A percentile compares a stretch with the other conserved stretches of the same genome.
These are phyloP conservation scores for Phanerodontia chrysosporium DNA, from an alignment of 768 basidiomycete genomes.

Conservation along the genomic window DNA sequence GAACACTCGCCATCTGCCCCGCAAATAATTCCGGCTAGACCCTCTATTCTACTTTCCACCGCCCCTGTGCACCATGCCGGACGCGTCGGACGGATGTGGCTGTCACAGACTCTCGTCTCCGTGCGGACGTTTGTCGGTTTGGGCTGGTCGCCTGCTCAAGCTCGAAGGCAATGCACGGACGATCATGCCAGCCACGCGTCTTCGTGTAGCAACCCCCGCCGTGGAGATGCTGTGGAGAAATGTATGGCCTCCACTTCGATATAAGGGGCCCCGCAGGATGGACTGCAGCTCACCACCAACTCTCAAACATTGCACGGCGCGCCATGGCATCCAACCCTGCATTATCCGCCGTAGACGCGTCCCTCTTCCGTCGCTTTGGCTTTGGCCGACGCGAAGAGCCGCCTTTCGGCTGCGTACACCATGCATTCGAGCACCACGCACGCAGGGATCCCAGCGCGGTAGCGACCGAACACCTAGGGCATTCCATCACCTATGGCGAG, in stretches of 20 bases:
- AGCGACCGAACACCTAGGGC: conserved; percentile 45
- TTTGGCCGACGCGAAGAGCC: conserved; percentile 32
- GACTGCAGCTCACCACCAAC: not conserved
- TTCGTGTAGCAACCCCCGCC: conserved; percentile 1
- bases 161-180: conserved; percentile 1
- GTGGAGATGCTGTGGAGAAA: conserved; percentile 16
- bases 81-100: conserved; percentile 12
- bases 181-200: conserved; percentile 1
- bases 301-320: not conserved
- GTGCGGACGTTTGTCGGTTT: conserved; percentile 15
- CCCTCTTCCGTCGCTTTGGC: conserved; percentile 42
- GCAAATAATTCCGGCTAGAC: conserved; percentile 4
- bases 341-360: conserved; percentile 29
- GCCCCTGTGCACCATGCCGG: conserved; percentile 4
- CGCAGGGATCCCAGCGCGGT: conserved; percentile 35
- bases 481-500: conserved; percentile 46
- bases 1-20: conserved; percentile 1
- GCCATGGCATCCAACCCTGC: conserved; percentile 13
- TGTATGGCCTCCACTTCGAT: conserved; percentile 5
- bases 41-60: conserved; percentile 1
- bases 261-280: conserved; percentile 8
- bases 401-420: conserved; percentile 50
- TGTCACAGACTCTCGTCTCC: conserved; percentile 4
- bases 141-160: conserved; percentile 10
- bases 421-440: conserved; percentile 50